A percentile compares a stretch with the other conserved stretches of the same genome.
These are phyloP conservation scores for Acer negundo DNA, from an alignment of 345 rosid species.

Conservation along the genomic window DNA sequence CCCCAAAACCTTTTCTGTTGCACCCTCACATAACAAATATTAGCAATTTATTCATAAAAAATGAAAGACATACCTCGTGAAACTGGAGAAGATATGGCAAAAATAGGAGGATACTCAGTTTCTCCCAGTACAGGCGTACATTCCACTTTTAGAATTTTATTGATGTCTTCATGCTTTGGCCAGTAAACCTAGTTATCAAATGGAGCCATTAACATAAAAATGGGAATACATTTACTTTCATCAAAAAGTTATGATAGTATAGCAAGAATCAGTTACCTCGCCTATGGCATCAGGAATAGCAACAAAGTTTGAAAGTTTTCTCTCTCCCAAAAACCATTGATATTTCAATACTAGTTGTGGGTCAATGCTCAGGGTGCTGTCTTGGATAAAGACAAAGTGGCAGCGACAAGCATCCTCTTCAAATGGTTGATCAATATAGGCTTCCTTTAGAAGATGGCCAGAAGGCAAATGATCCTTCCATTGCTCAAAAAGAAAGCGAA, in stretches of 20 bases:
- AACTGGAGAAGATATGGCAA: conserved; percentile 83
- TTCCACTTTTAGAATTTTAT: conserved; percentile 75
- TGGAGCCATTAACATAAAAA: conserved; percentile 13
- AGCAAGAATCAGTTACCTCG: conserved; percentile 56
- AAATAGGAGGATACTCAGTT: conserved; percentile 72
- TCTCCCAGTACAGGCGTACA: conserved; percentile 71
- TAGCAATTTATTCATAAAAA: conserved; percentile 13
- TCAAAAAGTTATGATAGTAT: neutral
- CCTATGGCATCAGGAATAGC: conserved; percentile 72
- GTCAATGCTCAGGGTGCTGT: conserved; percentile 49
- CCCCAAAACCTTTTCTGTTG: neutral
- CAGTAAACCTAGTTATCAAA: conserved; percentile 67
- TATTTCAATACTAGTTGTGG: conserved; percentile 60
- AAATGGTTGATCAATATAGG: conserved; percentile 78
- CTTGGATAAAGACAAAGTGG: conserved; percentile 71
- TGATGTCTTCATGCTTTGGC: conserved; percentile 88
- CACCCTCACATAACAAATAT: neutral
- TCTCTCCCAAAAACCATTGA: conserved; percentile 87
- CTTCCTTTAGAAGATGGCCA: conserved; percentile 79
- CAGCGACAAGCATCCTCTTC: conserved; percentile 90
- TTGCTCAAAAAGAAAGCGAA: conserved; percentile 72
- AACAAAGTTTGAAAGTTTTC: conserved; percentile 67
- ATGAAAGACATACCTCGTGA: conserved; percentile 54
- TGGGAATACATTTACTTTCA: neutral
- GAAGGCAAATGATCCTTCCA: conserved; percentile 82